Base-by-base conservation (phyloP, 495 filamentous ascomycete genomes). In the Aspergillus sparsus region DNA sequence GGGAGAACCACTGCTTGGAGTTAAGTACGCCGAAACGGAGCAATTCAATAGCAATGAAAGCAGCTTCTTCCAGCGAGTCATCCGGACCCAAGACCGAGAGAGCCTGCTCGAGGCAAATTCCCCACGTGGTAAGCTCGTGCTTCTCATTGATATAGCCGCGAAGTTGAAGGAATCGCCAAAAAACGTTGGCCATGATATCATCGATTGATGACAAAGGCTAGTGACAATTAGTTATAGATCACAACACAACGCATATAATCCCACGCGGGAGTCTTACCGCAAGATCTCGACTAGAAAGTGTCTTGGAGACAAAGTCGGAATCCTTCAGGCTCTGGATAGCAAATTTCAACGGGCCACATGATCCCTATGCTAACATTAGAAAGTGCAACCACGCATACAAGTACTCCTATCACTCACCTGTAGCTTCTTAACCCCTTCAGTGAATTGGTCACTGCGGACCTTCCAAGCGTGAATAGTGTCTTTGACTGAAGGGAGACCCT, bases 101-200 rank as follows among this genome's bases (percentile, higher is more conserved):
- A 13, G 89, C 84, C 53, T 83, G 82, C 36, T 85, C 82, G 21
- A 98, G 76, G 10, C 90, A 90, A 60, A 85, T 81, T 31, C 94
- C 94, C 93, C 93, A 97, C 31, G 72, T 61, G 7, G 93, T 97
- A 32, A 97, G 82, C 57, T 85, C 80, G 72, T 98, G 94, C 49
- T 86, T 83, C 49, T 87, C 82, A 61, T 95, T 83, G 39, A 94
- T 77, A 63, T 96, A 98, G 9, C 85, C 91, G 49, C 93, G 87
- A 42, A 98, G 78, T 70, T 97, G 91, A 33, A 98, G 77, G 71
- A 96, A 93, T 42, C 91, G 85, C 88, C 91, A 96, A 50, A 91
- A 73, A 4, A 88, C 83, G 67, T 97, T 90, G 16, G 85, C 83
- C 10, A 87, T 72, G 49, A 98, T 83, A 62, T 96, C 83, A n/a